Conservation (phyloP, 345 rosid species). For the Carallia brachiata region DNA sequence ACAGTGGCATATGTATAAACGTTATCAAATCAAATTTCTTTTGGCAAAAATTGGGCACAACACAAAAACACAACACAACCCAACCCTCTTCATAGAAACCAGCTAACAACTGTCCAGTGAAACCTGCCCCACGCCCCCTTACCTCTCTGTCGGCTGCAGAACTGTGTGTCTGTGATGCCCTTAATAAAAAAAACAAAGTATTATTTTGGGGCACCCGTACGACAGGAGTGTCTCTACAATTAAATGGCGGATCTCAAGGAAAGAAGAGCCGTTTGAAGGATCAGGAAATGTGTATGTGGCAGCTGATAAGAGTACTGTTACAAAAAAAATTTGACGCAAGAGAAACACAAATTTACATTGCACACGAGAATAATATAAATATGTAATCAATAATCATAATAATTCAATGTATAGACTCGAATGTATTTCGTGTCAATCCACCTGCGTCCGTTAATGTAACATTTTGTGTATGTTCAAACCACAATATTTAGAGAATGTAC, state of each 20-base stretch:
- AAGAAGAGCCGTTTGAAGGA: slow-evolving; percentile 29
- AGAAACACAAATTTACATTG: too few species aligned
- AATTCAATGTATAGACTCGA: too few species aligned
- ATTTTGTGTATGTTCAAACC: too few species aligned
- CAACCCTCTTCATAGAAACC: slow-evolving; percentile 18
- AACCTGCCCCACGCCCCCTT: neutral
- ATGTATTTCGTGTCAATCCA: too few species aligned
- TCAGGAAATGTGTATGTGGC: slow-evolving; percentile 16
- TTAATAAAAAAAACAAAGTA: slow-evolving; percentile 10
- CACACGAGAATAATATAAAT: too few species aligned
- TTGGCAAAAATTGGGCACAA: slow-evolving; percentile 22
- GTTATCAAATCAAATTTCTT: too few species aligned
- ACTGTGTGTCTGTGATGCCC: neutral
- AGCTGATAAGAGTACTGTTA: too few species aligned
- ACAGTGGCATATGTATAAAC: too few species aligned
- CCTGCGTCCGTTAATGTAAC: too few species aligned
- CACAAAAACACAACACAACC: neutral
- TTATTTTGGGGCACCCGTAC: slow-evolving; percentile 36
- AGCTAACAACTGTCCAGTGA: slow-evolving; percentile 23
- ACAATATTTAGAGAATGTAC: too few species aligned
- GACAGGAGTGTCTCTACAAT: slow-evolving; percentile 45
- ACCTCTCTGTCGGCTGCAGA: neutral
- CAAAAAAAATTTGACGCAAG: too few species aligned
- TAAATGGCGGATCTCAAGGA: slow-evolving; percentile 47
- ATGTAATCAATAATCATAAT: too few species aligned